Base-by-base conservation (phyloP, 1,284 basidiomycete species). In the Mycosarcoma maydis region DNA sequence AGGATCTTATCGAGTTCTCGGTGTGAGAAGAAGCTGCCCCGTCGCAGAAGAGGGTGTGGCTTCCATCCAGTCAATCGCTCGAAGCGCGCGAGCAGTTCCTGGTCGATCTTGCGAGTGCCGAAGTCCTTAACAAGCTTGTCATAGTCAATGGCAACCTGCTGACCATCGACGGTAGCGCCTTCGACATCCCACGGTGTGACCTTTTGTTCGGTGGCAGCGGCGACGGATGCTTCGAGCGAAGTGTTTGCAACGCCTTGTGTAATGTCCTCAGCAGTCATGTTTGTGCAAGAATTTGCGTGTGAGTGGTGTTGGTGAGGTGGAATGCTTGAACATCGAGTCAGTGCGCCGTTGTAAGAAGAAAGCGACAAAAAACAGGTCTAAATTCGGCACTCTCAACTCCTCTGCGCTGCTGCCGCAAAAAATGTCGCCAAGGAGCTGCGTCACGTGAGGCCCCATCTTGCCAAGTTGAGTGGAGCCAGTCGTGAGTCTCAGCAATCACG, bases 151-250 rank as follows among this genome's bases (percentile, higher is more conserved):
- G 71, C 78, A 30, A 83, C 82, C 70, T 83, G 91, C 80, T 92
- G 90, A 50, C 96, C 96, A 77, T 98, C 92, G 14, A 92, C 89
- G 11, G 95, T 90, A 41, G 90, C 91, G 40, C 95, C 96, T 77
- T 96, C 90, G 6, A 98, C 96, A 72, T 98, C 94, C 91, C 96
- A 99, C 19, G 96, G 96, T 0, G 95, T 98, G 45, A 99, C 90
- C 58, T 92, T 87, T 83, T 98, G 95, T 19, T 67, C 66, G 44
- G 50, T 60, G n/a, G 73, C 65, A 6, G 57, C 62, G 19, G 62
- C 58, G 17, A 54, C 53, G 5, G 62, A 64, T 14, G 57, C 59
- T 32, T 59, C 60, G 29, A 75, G 48, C 30, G 75, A 72, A 24
- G 64, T 23, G 32, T 75, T 70, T 17, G 60, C 72, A 3, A 76